These are phyloP conservation scores for Iberis amara DNA, from an alignment of 441 rosid species.

Conservation along the genomic window DNA sequence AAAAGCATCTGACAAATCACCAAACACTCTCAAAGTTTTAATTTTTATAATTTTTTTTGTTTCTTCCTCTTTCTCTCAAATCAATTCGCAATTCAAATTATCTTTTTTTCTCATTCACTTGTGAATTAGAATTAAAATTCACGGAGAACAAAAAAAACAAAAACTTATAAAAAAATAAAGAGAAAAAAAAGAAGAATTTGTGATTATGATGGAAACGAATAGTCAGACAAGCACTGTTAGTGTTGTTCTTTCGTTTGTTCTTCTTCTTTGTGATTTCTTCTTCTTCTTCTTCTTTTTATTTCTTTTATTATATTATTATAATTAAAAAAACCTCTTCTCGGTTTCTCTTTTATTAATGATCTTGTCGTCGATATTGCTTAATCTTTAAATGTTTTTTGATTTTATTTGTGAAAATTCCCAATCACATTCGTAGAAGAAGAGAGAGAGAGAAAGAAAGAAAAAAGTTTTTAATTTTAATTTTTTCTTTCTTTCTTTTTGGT, in stretches of 20 bases:
- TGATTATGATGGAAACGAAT: slow-evolving; percentile 30
- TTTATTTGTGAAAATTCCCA: slow-evolving; percentile 29
- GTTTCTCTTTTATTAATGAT: slow-evolving; percentile 30
- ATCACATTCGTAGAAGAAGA: slow-evolving; percentile 27
- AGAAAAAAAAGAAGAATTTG: not conserved
- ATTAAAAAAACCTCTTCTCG: not conserved
- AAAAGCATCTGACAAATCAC: slow-evolving; percentile 27
- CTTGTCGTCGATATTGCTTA: slow-evolving; percentile 32
- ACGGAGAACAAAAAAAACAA: not conserved
- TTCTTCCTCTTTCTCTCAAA: not conserved
- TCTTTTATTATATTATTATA: slow-evolving; percentile 21
- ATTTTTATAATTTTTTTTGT: not conserved
- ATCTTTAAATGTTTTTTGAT: slow-evolving; percentile 31
- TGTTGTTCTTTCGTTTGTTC: slow-evolving; percentile 34
- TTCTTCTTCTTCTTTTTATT: slow-evolving; percentile 19
- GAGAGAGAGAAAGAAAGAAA: slow-evolving; percentile 17
- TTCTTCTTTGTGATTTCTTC: slow-evolving; percentile 30
- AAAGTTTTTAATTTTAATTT: slow-evolving; percentile 20
- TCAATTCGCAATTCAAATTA: slow-evolving; percentile 8
- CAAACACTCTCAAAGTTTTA: slow-evolving; percentile 22
- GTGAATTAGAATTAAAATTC: not conserved
- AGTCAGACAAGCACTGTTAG: slow-evolving; percentile 31
- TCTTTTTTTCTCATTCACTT: not conserved
- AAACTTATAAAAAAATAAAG: not conserved
- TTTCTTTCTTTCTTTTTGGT: slow-evolving; percentile 25